phyloP scores from a whole-genome alignment of 2,329 filamentous ascomycete genomes.

The Talaromyces albobiverticillius region DNA sequence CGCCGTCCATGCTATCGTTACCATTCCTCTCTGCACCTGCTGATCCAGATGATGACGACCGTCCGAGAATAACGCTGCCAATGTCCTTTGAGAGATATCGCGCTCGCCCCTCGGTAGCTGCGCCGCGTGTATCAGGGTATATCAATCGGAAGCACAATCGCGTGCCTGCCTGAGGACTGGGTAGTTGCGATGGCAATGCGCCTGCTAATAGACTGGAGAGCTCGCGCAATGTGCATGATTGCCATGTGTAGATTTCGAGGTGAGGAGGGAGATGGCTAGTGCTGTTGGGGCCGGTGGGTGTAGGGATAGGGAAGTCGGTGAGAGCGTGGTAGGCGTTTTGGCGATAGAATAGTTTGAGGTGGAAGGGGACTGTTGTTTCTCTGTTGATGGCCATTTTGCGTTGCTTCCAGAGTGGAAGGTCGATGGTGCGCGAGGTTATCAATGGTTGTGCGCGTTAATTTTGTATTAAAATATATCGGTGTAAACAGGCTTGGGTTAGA shows the following conservation, averaged over 20 bases:
- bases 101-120: constrained; percentile 44
- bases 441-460: no score
- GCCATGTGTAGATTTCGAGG: constrained; percentile 83
- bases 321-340: constrained; percentile 66
- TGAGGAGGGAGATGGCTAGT: constrained; percentile 60
- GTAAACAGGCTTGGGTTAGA: no score
- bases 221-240: constrained; percentile 74
- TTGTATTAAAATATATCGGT: no score
- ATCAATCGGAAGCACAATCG: constrained; percentile 84
- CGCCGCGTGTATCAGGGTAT: constrained; percentile 67
- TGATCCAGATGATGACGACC: constrained; percentile 20
- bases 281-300: constrained; percentile 52
- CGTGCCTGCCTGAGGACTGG: constrained; percentile 72
- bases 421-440: constrained; percentile 11
- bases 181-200: constrained; percentile 66
- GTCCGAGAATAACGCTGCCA: constrained; percentile 74
- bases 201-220: constrained; percentile 73
- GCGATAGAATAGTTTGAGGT: constrained; percentile 81
- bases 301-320: constrained; percentile 37
- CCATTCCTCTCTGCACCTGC: constrained; percentile 34
- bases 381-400: constrained; percentile 41
- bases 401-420: constrained; percentile 27
- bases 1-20: constrained; percentile 35
- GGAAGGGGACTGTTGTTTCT: constrained; percentile 72
- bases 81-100: constrained; percentile 77